These are phyloP conservation scores for Leccinum olivaceopallidum DNA, from an alignment of 768 basidiomycete genomes.

Conservation along the genomic window DNA sequence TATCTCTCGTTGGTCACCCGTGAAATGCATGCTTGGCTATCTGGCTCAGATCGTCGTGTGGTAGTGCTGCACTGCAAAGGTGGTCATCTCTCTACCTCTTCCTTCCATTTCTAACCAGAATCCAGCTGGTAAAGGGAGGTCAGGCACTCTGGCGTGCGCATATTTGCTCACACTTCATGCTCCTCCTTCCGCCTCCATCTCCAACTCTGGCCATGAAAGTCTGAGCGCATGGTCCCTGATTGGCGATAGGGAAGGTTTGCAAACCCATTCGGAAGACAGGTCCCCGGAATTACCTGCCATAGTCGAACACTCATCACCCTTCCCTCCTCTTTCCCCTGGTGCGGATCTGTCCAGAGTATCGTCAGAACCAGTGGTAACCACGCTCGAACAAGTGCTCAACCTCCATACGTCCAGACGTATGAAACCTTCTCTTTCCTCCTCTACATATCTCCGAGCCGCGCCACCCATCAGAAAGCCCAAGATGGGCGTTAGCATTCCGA, in stretches of 20 bases:
- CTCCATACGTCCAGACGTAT: slow-evolving; percentile 72
- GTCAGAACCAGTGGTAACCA: slow-evolving; percentile 28
- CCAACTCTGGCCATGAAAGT: slow-evolving; percentile 16
- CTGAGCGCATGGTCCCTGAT: slow-evolving; percentile 23
- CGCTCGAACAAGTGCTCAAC: slow-evolving; percentile 57
- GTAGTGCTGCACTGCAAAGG: slow-evolving; percentile 90
- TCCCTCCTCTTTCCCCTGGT: slow-evolving; percentile 1
- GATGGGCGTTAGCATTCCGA: slow-evolving; percentile 79
- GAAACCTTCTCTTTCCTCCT: slow-evolving; percentile 38
- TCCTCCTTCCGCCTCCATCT: slow-evolving; percentile 44
- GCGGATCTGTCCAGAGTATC: slow-evolving; percentile 13
- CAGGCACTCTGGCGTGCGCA: slow-evolving; percentile 82
- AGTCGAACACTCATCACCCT: neutral
- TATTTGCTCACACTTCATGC: slow-evolving; percentile 64
- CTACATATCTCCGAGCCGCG: slow-evolving; percentile 14
- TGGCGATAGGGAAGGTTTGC: slow-evolving; percentile 20
- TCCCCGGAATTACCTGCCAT: slow-evolving; percentile 1
- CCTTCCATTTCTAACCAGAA: slow-evolving; percentile 4
- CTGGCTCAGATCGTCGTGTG: slow-evolving; percentile 62
- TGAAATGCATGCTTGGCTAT: slow-evolving; percentile 75
- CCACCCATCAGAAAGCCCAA: slow-evolving; percentile 32
- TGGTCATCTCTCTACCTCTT: slow-evolving; percentile 22
- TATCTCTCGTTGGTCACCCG: slow-evolving; percentile 70
- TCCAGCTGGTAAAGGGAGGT: slow-evolving; percentile 78
- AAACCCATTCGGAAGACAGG: slow-evolving; percentile 8